Conservation (phyloP, 805 yeast species). For the Metschnikowia sp. region DNA sequence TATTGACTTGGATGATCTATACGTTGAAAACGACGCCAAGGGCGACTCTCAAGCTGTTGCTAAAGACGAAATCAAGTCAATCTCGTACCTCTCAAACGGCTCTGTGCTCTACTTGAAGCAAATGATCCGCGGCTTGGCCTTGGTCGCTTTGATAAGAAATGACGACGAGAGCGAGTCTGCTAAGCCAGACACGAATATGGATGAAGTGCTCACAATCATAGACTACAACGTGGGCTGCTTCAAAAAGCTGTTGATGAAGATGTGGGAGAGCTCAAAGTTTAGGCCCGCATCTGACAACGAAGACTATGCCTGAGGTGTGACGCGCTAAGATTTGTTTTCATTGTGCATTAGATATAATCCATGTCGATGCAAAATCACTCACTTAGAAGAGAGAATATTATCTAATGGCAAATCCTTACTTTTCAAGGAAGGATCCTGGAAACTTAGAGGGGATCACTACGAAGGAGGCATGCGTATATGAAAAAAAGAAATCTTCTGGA, state of each 20-base stretch:
- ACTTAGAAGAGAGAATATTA: too few species aligned
- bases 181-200: conserved; percentile 23
- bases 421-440: too few species aligned
- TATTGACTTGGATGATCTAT: conserved; percentile 77
- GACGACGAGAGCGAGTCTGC: conserved; percentile 38
- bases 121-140: conserved; percentile 89
- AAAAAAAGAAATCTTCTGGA: too few species aligned
- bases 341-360: too few species aligned
- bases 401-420: too few species aligned
- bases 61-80: conserved; percentile 52
- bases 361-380: too few species aligned
- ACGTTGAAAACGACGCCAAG: conserved; percentile 29
- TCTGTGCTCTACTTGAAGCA: conserved; percentile 79
- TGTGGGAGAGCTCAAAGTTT: conserved; percentile 51
- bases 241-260: conserved; percentile 69
- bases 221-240: conserved; percentile 87
- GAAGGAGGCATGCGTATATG: too few species aligned
- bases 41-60: conserved; percentile 7
- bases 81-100: conserved; percentile 78
- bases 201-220: conserved; percentile 57
- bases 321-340: too few species aligned
- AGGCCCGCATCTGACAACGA: conserved; percentile 3
- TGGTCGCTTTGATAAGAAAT: conserved; percentile 79
- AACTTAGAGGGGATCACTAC: too few species aligned
- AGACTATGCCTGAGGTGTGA: neutral